Base-by-base conservation (phyloP, 495 filamentous ascomycete genomes). In the Neurospora sp. region DNA sequence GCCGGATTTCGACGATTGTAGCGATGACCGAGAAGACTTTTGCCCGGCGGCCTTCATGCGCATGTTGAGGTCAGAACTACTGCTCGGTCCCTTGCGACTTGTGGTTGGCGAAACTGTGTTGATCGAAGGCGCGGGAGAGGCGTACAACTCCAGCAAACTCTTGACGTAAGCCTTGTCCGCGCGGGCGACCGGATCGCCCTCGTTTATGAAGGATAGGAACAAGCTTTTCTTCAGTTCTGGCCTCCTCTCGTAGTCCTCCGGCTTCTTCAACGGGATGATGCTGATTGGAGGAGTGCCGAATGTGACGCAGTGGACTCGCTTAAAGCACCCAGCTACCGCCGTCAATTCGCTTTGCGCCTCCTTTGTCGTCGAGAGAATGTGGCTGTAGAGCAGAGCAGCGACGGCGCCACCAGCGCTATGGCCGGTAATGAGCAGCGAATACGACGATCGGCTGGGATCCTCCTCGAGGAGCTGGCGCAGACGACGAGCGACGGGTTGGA, bases 341-440 rank as follows among this genome's bases (percentile, higher is more conserved):
- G 87, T 92, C 40, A 96, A 87, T 68, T 94, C 91, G 14, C 90
- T 91, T 40, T 79, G 77, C 0, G 89, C 85, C 7, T 75, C 80
- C 27, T 82, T 81, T 27, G 82, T 84, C 0, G 82, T 86, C 3
- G 90, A 85, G 35, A 94, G 84, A 87, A 96, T 92, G 82, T 97
- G 93, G 42, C 87, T 86, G 79, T 92, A 97, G 1, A 96, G 85
- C 16, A 97, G 83, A 9, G 87, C 85, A 4, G 93, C 93, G 0
- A 97, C 88, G 7, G 93, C 93, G 4, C 93, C 93, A 18, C 93
- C 93, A 0, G 93, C 93, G 8, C 91, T 93, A 76, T 96, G 93
- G 3, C 93, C 93, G 0, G 93, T 95, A 72, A 96, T 90, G 10
- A 96, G 82, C 6, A 96, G 87, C 16, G 89, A 92, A 76, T 90